Conservation (phyloP, 768 basidiomycete genomes). For the Rhizopogon roseolus region DNA sequence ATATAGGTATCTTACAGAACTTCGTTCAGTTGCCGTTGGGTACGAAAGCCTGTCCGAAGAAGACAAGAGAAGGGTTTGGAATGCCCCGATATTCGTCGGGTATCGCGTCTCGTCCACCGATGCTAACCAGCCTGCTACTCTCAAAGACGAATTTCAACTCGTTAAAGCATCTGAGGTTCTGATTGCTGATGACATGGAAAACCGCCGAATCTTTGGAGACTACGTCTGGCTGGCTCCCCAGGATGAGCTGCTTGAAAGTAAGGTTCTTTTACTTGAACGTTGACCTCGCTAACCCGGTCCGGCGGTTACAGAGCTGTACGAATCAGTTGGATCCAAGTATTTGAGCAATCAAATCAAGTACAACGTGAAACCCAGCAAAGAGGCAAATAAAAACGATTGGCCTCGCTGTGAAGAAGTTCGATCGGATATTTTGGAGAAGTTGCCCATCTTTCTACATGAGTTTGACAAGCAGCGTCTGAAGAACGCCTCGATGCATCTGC, state of each 20-base stretch:
- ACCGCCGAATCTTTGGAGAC: conserved; percentile 68
- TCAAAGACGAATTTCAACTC: conserved; percentile 51
- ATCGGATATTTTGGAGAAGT: conserved; percentile 61
- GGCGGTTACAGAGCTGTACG: conserved; percentile 55
- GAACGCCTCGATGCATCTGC: conserved; percentile 43
- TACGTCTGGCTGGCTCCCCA: conserved; percentile 71
- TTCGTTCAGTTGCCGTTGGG: conserved; percentile 78
- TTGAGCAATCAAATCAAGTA: conserved; percentile 70
- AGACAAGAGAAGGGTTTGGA: conserved; percentile 51
- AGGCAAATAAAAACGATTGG: conserved; percentile 28
- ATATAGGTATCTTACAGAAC: conserved; percentile 72
- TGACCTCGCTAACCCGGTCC: background rate
- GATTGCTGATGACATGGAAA: conserved; percentile 77
- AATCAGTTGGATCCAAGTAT: conserved; percentile 61
- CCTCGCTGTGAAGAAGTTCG: conserved; percentile 43
- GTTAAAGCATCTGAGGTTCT: conserved; percentile 61
- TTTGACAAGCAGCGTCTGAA: conserved; percentile 55
- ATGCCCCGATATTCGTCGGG: conserved; percentile 63
- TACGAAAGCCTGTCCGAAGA: conserved; percentile 37
- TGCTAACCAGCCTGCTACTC: conserved; percentile 23
- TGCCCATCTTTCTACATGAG: conserved; percentile 86
- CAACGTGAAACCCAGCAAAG: conserved; percentile 52
- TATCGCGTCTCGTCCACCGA: conserved; percentile 36
- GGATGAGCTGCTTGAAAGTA: conserved; percentile 85
- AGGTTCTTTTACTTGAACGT: background rate